A percentile compares a stretch with the other conserved stretches of the same genome.
phyloP scores from a whole-genome alignment of 2,329 filamentous ascomycete species.

The Whalleya microplaca region DNA sequence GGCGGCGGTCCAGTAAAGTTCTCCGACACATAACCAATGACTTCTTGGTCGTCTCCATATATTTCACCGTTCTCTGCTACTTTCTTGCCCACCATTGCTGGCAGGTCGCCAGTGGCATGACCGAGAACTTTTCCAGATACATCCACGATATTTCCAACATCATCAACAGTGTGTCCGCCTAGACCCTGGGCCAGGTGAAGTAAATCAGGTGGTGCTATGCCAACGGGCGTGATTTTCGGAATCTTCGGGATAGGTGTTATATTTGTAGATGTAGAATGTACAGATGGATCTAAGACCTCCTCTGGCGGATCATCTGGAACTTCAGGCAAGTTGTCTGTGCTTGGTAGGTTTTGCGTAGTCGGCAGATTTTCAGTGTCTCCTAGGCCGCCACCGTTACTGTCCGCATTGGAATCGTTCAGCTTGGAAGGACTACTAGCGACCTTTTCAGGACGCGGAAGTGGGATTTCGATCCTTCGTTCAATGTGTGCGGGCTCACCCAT shows the following conservation, averaged over 20 bases:
- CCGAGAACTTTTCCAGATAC: conserved; percentile 55
- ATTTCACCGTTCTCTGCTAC: conserved; percentile 52
- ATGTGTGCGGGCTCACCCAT: conserved; percentile 38
- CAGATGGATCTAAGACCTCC: conserved; percentile 37
- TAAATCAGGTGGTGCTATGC: conserved; percentile 37
- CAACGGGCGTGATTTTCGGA: conserved; percentile 47
- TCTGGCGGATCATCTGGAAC: conserved; percentile 37
- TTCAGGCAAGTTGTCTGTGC: conserved; percentile 26
- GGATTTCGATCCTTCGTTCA: conserved; percentile 37
- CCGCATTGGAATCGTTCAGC: conserved; percentile 13
- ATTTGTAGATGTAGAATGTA: conserved; percentile 41
- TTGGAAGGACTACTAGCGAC: conserved; percentile 15
- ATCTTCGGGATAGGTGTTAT: conserved; percentile 48
- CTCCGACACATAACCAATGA: conserved; percentile 50
- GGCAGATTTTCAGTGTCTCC: conserved; percentile 31
- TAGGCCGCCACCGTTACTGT: conserved; percentile 21
- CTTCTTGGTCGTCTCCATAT: conserved; percentile 46
- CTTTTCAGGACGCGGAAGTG: conserved; percentile 32
- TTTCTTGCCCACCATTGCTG: conserved; percentile 55
- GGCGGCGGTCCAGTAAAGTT: conserved; percentile 40
- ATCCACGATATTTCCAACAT: conserved; percentile 58
- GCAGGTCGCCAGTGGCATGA: conserved; percentile 56
- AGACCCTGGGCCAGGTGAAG: conserved; percentile 45
- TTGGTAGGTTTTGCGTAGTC: conserved; percentile 25
- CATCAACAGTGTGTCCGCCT: conserved; percentile 53